Evolutionary conservation across 176 grass and related monocot genomes (phyloP).

Genomic region (Triticum dicoccoides): DNA sequence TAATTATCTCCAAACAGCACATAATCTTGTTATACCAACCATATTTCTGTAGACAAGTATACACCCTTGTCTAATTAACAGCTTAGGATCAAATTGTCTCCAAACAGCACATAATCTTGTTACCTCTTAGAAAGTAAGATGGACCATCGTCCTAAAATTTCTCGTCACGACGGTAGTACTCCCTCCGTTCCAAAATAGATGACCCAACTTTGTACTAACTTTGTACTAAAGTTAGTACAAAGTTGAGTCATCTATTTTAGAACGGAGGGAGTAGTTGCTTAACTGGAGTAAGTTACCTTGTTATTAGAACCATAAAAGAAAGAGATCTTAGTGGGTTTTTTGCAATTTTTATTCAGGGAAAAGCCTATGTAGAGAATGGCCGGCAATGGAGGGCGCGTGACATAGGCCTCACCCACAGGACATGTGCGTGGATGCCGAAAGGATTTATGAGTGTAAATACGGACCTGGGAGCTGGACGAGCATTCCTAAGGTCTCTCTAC

Average conservation of each 20-base stretch:
- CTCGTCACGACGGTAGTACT: neutral
- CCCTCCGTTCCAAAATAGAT: too few relatives aligned
- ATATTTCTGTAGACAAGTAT: neutral
- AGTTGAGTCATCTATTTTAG: too few relatives aligned
- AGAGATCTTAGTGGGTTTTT: neutral
- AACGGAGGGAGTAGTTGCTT: neutral
- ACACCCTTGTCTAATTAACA: neutral
- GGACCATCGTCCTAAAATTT: too few relatives aligned
- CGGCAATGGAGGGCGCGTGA: slow-evolving; percentile 57
- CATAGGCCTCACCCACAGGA: slow-evolving; percentile 71
- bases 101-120: too few relatives aligned
- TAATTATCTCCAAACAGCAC: too few relatives aligned
- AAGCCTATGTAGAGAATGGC: slow-evolving; percentile 43
- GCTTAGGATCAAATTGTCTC: neutral
- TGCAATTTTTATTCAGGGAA: slow-evolving; percentile 33
- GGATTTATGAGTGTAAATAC: slow-evolving; percentile 97
- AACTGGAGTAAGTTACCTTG: neutral
- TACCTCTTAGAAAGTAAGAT: too few relatives aligned
- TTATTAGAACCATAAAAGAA: neutral
- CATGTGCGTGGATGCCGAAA: slow-evolving; percentile 72
- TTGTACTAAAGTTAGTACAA: too few relatives aligned
- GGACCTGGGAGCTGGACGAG: slow-evolving; percentile 60
- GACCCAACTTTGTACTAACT: too few relatives aligned
- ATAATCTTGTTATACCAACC: neutral
- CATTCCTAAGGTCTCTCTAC: slow-evolving; percentile 85